Percentiles rank a stretch among this genome's conserved stretches.
These are phyloP conservation scores for Mycena sp. DNA, from an alignment of 1,284 basidiomycete species.

Conservation along the genomic window DNA sequence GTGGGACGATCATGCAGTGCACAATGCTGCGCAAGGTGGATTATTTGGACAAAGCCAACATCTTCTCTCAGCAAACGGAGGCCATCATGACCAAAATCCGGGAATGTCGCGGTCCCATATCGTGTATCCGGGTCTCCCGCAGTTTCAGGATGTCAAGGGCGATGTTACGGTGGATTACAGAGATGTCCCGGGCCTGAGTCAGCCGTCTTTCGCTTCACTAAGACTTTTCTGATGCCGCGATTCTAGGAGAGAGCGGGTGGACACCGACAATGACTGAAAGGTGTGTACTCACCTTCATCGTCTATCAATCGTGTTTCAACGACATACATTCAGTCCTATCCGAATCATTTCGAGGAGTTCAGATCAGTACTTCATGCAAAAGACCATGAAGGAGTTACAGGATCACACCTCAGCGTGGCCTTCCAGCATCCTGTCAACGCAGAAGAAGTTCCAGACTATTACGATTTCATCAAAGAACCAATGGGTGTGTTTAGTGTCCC, in stretches of 20 bases:
- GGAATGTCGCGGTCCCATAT: slow-evolving; percentile 89
- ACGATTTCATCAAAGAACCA: slow-evolving; percentile 89
- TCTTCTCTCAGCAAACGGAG: slow-evolving; percentile 87
- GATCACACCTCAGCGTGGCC: slow-evolving; percentile 88
- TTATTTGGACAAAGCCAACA: slow-evolving; percentile 86
- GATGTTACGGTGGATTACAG: slow-evolving; percentile 68
- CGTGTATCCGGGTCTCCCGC: slow-evolving; percentile 83
- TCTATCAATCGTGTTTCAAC: slow-evolving; percentile 19
- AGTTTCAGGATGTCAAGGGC: slow-evolving; percentile 72
- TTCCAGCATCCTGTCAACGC: slow-evolving; percentile 86
- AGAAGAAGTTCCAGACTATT: slow-evolving; percentile 91
- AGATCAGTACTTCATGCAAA: slow-evolving; percentile 80
- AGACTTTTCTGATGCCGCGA: slow-evolving; percentile 16
- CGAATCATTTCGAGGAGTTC: slow-evolving; percentile 61
- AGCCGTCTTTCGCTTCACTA: slow-evolving; percentile 39
- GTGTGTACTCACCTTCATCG: slow-evolving; percentile 52
- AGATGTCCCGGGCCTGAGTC: slow-evolving; percentile 88
- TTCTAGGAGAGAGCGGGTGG: slow-evolving; percentile 91
- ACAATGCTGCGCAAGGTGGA: slow-evolving; percentile 92
- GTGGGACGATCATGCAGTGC: slow-evolving; percentile 99
- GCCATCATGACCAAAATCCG: slow-evolving; percentile 92
- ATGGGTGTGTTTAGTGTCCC: slow-evolving; percentile 77
- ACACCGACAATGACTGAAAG: slow-evolving; percentile 85
- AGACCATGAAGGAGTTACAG: slow-evolving; percentile 85
- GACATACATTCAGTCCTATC: slow-evolving; percentile 38